Evolutionary conservation across 176 grass and related monocot genomes (phyloP).

Genomic region (Ananas comosus): DNA sequence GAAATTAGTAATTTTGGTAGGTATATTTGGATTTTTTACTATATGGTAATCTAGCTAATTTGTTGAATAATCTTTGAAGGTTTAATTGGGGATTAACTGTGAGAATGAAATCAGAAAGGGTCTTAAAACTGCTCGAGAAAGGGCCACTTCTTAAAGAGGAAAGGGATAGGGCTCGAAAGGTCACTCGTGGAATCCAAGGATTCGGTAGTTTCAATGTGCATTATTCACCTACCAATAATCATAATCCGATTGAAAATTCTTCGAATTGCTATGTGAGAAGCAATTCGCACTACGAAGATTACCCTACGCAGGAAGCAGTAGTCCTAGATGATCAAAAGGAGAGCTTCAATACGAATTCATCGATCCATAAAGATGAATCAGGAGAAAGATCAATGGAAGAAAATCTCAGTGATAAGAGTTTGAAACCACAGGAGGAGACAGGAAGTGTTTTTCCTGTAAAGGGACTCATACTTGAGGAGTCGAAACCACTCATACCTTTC

Average conservation of each 20-base stretch:
- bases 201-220: conserved; percentile 83
- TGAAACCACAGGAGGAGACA: background rate
- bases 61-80: conserved; percentile 9
- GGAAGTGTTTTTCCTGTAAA: background rate
- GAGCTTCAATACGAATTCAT: conserved; percentile 20
- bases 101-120: conserved; percentile 62
- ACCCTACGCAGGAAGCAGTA: conserved; percentile 3
- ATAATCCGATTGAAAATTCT: background rate
- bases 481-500: conserved; percentile 4
- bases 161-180: conserved; percentile 51
- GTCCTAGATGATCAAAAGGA: conserved; percentile 29
- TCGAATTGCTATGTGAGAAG: conserved; percentile 36
- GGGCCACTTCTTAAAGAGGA: conserved; percentile 71
- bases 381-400: too few species aligned
- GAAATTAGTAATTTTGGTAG: too few species aligned
- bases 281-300: conserved; percentile 36
- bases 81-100: conserved; percentile 79
- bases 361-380: background rate
- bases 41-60: background rate
- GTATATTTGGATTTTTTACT: too few species aligned
- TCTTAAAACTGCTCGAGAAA: conserved; percentile 68
- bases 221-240: conserved; percentile 1
- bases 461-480: background rate
- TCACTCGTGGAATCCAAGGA: conserved; percentile 59
- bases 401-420: background rate